phyloP scores from a whole-genome alignment of 441 rosid genomes.

The Gossypium schwendimanii region DNA sequence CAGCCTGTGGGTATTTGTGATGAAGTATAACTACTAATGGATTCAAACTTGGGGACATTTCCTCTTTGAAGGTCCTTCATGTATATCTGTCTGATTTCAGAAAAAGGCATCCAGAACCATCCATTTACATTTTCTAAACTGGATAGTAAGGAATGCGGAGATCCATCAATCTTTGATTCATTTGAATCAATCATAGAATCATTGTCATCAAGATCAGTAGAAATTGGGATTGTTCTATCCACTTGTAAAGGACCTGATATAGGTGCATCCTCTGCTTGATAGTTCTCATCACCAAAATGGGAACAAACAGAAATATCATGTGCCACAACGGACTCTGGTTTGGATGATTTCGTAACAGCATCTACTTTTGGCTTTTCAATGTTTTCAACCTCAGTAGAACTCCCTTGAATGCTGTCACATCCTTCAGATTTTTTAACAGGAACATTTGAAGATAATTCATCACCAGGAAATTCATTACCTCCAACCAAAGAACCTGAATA shows the following conservation, averaged over 20 bases:
- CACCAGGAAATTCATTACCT: conserved; percentile 26
- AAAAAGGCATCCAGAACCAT: conserved; percentile 84
- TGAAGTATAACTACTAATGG: conserved; percentile 30
- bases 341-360: conserved; percentile 14
- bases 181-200: conserved; percentile 22
- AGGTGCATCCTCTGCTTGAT: conserved; percentile 24
- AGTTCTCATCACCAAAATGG: conserved; percentile 16
- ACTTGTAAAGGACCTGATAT: conserved; percentile 28
- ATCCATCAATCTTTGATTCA: conserved; percentile 19
- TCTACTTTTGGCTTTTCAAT: conserved; percentile 15
- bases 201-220: conserved; percentile 15
- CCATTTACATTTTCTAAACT: conserved; percentile 40
- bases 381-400: conserved; percentile 25
- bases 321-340: conserved; percentile 19
- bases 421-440: conserved; percentile 30
- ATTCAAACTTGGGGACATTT: conserved; percentile 48
- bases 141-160: conserved; percentile 30
- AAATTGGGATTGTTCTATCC: conserved; percentile 35
- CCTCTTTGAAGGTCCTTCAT: conserved; percentile 54
- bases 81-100: conserved; percentile 50
- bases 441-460: conserved; percentile 23
- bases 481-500: conserved; percentile 17
- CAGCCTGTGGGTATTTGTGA: conserved; percentile 39
- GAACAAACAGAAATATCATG: neutral
- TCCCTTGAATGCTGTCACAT: conserved; percentile 18